A percentile compares a stretch with the other conserved stretches of the same genome.
phyloP scores from a whole-genome alignment of 768 basidiomycete genomes.

The Tricholoma matsutake region DNA sequence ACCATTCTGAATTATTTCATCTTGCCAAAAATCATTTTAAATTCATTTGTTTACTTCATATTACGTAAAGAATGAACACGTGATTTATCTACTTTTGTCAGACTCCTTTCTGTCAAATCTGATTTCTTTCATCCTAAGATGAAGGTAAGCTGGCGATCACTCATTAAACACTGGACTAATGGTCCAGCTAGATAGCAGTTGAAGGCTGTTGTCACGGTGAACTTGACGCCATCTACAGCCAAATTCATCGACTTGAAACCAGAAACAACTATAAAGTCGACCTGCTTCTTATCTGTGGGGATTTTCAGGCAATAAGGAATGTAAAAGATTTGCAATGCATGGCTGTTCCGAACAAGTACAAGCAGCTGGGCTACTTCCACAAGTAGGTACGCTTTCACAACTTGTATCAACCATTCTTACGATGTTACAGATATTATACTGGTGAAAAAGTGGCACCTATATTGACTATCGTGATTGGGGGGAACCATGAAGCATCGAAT shows the following conservation, averaged over 20 bases:
- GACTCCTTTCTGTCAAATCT: background rate
- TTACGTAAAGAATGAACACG: too few species aligned
- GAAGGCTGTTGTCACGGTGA: constrained; percentile 96
- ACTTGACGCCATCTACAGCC: constrained; percentile 81
- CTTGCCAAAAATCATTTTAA: too few species aligned
- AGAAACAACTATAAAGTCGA: constrained; percentile 69
- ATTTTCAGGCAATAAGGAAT: constrained; percentile 93
- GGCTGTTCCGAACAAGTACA: constrained; percentile 90
- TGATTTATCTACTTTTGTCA: too few species aligned
- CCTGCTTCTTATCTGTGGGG: constrained; percentile 89
- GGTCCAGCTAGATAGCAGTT: constrained; percentile 63
- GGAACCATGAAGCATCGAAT: constrained; percentile 96
- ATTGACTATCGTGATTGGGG: constrained; percentile 91
- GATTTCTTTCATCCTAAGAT: background rate
- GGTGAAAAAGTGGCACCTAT: constrained; percentile 80
- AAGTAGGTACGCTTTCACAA: constrained; percentile 44
- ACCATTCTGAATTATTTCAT: too few species aligned
- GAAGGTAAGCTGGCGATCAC: background rate
- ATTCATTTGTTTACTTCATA: too few species aligned
- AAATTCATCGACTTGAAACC: constrained; percentile 61
- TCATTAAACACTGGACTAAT: background rate
- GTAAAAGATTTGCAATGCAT: constrained; percentile 82
- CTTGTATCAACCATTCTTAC: background rate
- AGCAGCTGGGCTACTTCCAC: constrained; percentile 78
- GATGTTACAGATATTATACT: constrained; percentile 70